Base-by-base conservation (phyloP, 345 rosid genomes). In the Dimocarpus longan region DNA sequence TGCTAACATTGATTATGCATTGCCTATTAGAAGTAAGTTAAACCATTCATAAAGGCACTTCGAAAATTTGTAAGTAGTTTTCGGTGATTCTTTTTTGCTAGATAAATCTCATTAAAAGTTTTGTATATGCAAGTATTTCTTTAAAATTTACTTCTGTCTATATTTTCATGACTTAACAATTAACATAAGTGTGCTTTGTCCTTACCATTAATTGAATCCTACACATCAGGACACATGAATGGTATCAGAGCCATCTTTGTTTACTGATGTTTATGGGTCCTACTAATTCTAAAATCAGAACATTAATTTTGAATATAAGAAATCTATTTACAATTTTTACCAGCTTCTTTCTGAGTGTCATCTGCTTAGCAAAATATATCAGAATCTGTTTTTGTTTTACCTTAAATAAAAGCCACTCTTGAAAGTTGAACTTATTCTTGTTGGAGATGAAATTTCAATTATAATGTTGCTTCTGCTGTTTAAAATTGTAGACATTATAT, bases 381-480 rank as follows among this genome's bases (percentile, higher is more conserved):
- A 50, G 5, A 50, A 50, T 50, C 56, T 13, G 15, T 32, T 50
- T 50, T 50, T 13, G 19, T 13, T 50, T 5, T 50, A 50, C 18
- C 19, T 50, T 13, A 50, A 50, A 15, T 19, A 50, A 50, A 50
- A 4, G 5, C 56, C 18, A 13, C 13, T 13, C 56, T 32, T 32
- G 37, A 32, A 32, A 32, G 37, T 50, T 50, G 56, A 50, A 50
- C 56, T 50, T 50, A 13, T 50, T 50, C 56, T 4, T 50, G 56
- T 18, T 28, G 15, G 16, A 26, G 16, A 4, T 12, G 68, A 26
- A 65, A 28, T 28, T 28, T 65, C 43, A 65, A 65, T 12, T 65
- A 9, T 65, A 28, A 65, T 65, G n/a, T 42, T 65, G 68, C 68
- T 28, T 65, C 42, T 28, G 68, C n/a, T 65, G 43, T 65, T 65